These are phyloP conservation scores for Phytomonas sp. DNA, from an alignment of 208 protist genomes.

Conservation along the genomic window DNA sequence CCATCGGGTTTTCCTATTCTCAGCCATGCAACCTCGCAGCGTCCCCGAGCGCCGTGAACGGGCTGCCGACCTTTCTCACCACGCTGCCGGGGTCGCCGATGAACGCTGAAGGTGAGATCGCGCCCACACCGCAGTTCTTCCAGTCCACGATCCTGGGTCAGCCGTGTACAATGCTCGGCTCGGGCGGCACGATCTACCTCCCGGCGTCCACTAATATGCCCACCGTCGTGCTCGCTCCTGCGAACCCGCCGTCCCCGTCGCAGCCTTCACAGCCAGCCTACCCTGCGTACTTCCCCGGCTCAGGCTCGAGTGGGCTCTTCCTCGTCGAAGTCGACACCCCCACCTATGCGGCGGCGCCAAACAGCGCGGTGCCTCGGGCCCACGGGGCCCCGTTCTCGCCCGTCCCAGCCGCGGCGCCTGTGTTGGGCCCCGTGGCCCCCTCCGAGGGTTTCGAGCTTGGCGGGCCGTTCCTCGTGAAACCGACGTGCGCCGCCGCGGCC, in stretches of 20 bases:
- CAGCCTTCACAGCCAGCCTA: constrained; percentile 7
- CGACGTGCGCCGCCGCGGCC: too few species aligned
- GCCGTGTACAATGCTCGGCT: constrained; percentile 21
- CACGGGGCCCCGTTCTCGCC: background rate
- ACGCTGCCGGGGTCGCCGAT: constrained; percentile 3
- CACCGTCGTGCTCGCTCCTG: constrained; percentile 16
- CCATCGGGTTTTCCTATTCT: background rate
- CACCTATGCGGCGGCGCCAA: background rate
- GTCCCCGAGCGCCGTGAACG: background rate
- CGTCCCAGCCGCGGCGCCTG: background rate
- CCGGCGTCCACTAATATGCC: constrained; percentile 5
- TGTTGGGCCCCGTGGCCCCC: too few species aligned
- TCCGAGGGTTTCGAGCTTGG: background rate
- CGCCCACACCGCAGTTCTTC: constrained; percentile 3
- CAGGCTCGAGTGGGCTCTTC: background rate
- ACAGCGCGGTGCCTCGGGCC: background rate
- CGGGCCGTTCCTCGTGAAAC: background rate
- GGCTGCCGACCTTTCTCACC: background rate
- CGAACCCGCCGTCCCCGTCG: constrained; percentile 1
- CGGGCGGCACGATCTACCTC: constrained; percentile 16
- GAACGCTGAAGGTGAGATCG: background rate
- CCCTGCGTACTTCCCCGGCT: constrained; percentile 7
- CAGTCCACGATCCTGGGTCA: background rate
- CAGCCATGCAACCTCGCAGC: background rate
- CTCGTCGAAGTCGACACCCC: background rate